Evolutionary conservation across 768 basidiomycete genomes (phyloP), one percentile per base, ranked within the genome.

Genomic region (Psilocybe cubensis): DNA sequence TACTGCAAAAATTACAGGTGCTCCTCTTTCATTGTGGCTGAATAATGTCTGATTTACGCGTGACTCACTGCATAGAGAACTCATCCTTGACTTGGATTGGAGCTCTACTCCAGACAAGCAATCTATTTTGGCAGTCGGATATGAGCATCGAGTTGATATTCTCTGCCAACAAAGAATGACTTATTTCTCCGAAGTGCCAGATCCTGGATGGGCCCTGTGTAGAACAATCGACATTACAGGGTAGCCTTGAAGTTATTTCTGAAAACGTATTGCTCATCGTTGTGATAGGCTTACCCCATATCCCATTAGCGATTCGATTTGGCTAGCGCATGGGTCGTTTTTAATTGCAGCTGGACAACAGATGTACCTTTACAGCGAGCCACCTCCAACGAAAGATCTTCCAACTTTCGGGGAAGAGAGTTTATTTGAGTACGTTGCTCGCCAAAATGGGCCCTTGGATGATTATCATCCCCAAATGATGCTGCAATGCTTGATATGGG

Each of bases 391-490:
- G 25, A 60, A 68, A 28, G 44, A 50, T 11, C 14, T 28, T 18
- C 40, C 60, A 3, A 20, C 59, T 0, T 28, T 47, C 5, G 5
- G 1, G 8, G 23, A 40, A 21, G 80, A 81, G 62, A 85, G 85
- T 61, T 76, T 96, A 14, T 92, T 96, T 56, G 90, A 93, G 64
- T 80, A 91, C 65, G 92, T 95, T 31, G 92, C 91, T 4, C 74
- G 86, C 55, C 80, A 84, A 47, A 95, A 96, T 68, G 94, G 93
- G 0, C 95, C 96, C 3, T 73, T 98, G 31, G 83, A 86, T 17
- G 92, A 97, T 70, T 95, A 92, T 70, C 94, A 98, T 73, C 96
- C 96, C 3, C 93, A 96, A 66, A 89, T 96, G 82, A 70, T 98
- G 17, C 74, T 95, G 11, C 96, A 98, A 67, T 96, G 94, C 68